These are phyloP conservation scores for Durotheca rogersii DNA, from an alignment of 495 filamentous ascomycete species.

Conservation along the genomic window DNA sequence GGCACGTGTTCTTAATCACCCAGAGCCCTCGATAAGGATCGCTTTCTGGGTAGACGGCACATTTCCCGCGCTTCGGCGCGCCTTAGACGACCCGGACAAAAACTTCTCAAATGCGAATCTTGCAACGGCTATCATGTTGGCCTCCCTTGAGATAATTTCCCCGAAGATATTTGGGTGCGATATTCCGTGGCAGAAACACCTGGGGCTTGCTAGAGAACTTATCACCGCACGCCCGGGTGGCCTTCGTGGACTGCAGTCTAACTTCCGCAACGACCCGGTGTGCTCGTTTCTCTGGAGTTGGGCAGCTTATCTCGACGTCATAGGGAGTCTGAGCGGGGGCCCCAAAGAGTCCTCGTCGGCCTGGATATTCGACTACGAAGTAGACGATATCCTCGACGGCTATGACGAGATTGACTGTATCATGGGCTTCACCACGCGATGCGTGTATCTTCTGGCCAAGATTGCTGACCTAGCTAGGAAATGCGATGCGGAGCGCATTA, in stretches of 20 bases:
- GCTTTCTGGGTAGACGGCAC: constrained; percentile 77
- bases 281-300: constrained; percentile 82
- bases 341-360: constrained; percentile 36
- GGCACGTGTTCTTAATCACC: constrained; percentile 70
- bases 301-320: constrained; percentile 83
- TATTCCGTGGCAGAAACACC: constrained; percentile 76
- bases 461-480: constrained; percentile 71
- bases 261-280: constrained; percentile 60
- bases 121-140: constrained; percentile 82
- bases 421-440: constrained; percentile 71
- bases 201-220: constrained; percentile 73
- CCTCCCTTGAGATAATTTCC: constrained; percentile 82
- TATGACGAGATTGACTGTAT: constrained; percentile 74
- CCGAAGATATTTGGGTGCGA: constrained; percentile 71
- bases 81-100: constrained; percentile 59
- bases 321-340: constrained; percentile 70
- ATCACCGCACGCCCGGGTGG: constrained; percentile 66
- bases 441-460: constrained; percentile 68
- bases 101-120: constrained; percentile 72
- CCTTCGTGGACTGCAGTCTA: constrained; percentile 53
- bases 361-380: constrained; percentile 48
- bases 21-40: constrained; percentile 76
- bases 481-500: constrained; percentile 68
- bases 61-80: constrained; percentile 69
- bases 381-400: constrained; percentile 56